Conservation (phyloP, 345 rosid species). For the Gossypium rotundifolium region DNA sequence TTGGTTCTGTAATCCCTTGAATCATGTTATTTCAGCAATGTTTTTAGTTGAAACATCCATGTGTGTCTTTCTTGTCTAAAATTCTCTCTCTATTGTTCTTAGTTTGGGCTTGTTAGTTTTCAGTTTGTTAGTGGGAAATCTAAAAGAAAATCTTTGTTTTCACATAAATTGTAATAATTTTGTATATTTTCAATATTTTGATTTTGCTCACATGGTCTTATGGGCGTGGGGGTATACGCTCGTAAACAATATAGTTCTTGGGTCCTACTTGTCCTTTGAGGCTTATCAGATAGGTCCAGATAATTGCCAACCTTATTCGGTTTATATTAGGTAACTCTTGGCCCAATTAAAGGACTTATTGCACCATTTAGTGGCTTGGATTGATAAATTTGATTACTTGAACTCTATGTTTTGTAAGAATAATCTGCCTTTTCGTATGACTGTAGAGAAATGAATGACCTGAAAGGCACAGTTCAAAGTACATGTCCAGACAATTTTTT, state of each 20-base stretch:
- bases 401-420: neutral
- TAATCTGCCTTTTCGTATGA: neutral
- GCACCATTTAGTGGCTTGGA: neutral
- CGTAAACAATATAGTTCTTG: neutral
- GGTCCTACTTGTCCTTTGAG: neutral
- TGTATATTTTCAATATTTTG: too few species aligned
- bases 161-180: too few species aligned
- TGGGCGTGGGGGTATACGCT: neutral
- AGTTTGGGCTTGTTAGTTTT: neutral
- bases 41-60: neutral
- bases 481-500: too few species aligned
- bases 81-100: neutral
- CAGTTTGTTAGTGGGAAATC: neutral
- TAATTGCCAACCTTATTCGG: neutral
- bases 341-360: neutral
- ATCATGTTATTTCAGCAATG: neutral
- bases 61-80: neutral
- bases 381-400: neutral
- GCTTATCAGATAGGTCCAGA: neutral
- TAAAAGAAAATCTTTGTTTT: neutral
- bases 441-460: too few species aligned
- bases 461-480: too few species aligned
- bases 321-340: neutral
- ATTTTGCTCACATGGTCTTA: neutral
- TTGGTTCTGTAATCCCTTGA: slow-evolving; percentile 39